These are phyloP conservation scores for Phlebopus sp. DNA, from an alignment of 1,284 basidiomycete genomes.

Conservation along the genomic window DNA sequence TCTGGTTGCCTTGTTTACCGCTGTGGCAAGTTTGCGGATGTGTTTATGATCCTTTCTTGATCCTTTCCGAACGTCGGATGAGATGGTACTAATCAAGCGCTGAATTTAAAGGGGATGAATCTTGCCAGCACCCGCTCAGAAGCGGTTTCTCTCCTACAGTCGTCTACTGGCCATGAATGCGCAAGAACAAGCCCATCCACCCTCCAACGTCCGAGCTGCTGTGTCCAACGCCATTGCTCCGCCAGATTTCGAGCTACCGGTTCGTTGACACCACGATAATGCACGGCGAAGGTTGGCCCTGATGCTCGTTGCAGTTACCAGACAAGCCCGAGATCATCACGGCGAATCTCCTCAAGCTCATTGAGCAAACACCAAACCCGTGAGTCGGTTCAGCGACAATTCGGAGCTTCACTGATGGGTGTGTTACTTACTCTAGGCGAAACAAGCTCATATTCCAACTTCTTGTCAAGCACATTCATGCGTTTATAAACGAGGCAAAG, in stretches of 20 bases:
- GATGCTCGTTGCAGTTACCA: conserved; percentile 38
- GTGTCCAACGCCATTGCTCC: conserved; percentile 32
- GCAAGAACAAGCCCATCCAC: conserved; percentile 4
- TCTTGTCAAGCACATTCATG: conserved; percentile 64
- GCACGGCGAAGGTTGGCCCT: not conserved
- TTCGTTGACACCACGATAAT: conserved; percentile 11
- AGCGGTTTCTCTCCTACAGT: too few species aligned
- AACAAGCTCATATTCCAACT: conserved; percentile 46
- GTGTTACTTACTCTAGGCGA: conserved; percentile 31
- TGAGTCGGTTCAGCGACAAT: conserved; percentile 23
- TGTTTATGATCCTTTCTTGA: too few species aligned
- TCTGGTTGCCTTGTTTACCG: too few species aligned
- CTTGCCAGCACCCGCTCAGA: too few species aligned
- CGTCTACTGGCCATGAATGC: not conserved
- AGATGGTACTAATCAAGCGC: too few species aligned
- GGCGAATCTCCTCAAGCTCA: conserved; percentile 48
- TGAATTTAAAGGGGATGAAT: too few species aligned
- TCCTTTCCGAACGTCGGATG: too few species aligned
- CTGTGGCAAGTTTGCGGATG: too few species aligned
- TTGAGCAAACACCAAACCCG: conserved; percentile 43
- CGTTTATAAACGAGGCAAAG: conserved; percentile 69
- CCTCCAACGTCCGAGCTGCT: conserved; percentile 15
- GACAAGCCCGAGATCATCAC: conserved; percentile 56
- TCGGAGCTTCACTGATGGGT: not conserved
- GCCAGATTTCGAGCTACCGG: conserved; percentile 32